A percentile compares a stretch with the other conserved stretches of the same genome.
These are phyloP conservation scores for Xerocomellus dryophilus DNA, from an alignment of 768 basidiomycete genomes.

Conservation along the genomic window DNA sequence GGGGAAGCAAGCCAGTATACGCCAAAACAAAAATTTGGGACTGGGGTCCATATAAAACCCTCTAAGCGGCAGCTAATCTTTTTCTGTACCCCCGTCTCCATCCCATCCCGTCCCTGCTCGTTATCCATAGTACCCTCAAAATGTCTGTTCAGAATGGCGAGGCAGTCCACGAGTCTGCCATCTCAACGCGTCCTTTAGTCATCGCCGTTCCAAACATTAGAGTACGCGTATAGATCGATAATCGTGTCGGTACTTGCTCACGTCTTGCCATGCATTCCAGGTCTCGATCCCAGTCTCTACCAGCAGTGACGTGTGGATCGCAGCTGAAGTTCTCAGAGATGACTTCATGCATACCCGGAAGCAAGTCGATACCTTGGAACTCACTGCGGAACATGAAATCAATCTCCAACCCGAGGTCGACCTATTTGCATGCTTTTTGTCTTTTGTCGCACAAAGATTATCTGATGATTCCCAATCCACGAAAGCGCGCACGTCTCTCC, in stretches of 20 bases:
- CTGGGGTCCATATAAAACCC: constrained; percentile 28
- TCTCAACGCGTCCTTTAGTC: constrained; percentile 36
- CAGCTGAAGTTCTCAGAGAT: constrained; percentile 87
- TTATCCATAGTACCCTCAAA: constrained; percentile 12
- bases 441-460: constrained; percentile 65
- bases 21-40: constrained; percentile 33
- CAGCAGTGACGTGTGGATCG: constrained; percentile 81
- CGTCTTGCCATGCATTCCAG: constrained; percentile 36
- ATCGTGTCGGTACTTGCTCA: constrained; percentile 6
- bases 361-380: constrained; percentile 55
- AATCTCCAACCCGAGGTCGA: constrained; percentile 66
- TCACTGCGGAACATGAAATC: constrained; percentile 49
- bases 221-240: constrained; percentile 28
- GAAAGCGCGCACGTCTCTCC: constrained; percentile 57
- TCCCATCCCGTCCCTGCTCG: background rate
- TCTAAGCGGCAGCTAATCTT: constrained; percentile 3
- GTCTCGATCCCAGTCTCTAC: constrained; percentile 86
- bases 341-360: constrained; percentile 73
- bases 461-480: constrained; percentile 52
- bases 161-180: constrained; percentile 28
- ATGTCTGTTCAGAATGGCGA: constrained; percentile 35
- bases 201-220: constrained; percentile 33
- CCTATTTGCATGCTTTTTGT: constrained; percentile 80
- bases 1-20: constrained; percentile 22
- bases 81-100: constrained; percentile 4